A percentile compares a stretch with the other conserved stretches of the same genome.
Conservation (phyloP, 2,329 filamentous ascomycete species). For the Penicillium griseofulvum region DNA sequence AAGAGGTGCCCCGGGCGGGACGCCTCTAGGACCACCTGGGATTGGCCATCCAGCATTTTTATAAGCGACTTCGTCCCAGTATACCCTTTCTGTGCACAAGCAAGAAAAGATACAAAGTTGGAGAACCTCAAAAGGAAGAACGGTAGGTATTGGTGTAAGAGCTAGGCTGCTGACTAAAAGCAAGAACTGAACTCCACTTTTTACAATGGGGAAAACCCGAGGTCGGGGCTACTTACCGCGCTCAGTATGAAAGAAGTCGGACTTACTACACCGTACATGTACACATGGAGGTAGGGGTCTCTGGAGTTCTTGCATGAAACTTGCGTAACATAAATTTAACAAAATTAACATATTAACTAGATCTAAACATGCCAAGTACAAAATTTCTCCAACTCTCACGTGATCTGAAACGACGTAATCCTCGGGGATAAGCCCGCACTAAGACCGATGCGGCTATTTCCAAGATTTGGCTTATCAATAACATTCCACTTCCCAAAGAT, state of each 20-base stretch:
- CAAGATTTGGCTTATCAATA: not conserved
- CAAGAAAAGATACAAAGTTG: slow-evolving; percentile 8
- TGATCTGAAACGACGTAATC: not conserved
- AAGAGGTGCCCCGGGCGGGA: slow-evolving; percentile 27
- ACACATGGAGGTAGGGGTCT: not conserved
- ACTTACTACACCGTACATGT: not conserved
- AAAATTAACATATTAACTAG: not conserved
- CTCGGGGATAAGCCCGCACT: slow-evolving; percentile 4
- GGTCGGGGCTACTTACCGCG: not conserved
- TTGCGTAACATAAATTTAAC: not conserved
- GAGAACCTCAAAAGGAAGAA: slow-evolving; percentile 10
- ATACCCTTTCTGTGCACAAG: slow-evolving; percentile 23
- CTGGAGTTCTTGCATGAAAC: not conserved
- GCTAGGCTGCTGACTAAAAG: slow-evolving; percentile 25
- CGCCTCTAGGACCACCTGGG: slow-evolving; percentile 35
- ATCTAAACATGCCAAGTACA: not conserved
- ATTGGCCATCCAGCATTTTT: slow-evolving; percentile 36
- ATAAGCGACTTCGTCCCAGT: slow-evolving; percentile 23
- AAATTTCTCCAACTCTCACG: not conserved
- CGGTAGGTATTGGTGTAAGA: slow-evolving; percentile 9
- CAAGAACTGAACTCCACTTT: slow-evolving; percentile 5
- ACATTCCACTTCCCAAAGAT: not conserved
- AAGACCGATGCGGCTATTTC: slow-evolving; percentile 5
- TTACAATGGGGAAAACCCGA: slow-evolving; percentile 4
- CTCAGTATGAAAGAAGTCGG: not conserved